Base-by-base conservation (phyloP, 2,329 filamentous ascomycete genomes). In the Bisporella sp. region DNA sequence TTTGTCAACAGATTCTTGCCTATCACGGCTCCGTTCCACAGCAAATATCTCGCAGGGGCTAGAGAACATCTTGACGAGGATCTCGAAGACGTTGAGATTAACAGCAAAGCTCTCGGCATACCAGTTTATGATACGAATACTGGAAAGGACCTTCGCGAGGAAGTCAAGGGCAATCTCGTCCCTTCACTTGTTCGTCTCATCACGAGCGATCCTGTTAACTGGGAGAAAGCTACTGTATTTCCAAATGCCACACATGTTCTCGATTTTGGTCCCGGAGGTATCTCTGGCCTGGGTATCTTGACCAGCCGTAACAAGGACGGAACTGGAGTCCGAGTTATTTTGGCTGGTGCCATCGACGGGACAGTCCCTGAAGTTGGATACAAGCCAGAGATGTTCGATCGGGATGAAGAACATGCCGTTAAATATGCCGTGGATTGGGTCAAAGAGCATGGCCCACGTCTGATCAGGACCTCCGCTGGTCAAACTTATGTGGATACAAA, bases 301-400 rank as follows among this genome's bases (percentile, higher is more conserved):
- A 99, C 93, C 51, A 97, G 95, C 77, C 89, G 93, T 62, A 99
- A 97, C 79, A 99, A 99, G 76, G 95, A 99, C 69, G 93, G 93
- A 56, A 97, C 90, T 51, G 93, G 93, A 63, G 93, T 99, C 35
- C 89, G 92, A 54, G 91, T 99, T 58, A 96, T 99, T 58, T 79
- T 99, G 52, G 93, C 90, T 41, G 93, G 95, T 56, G 81, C 89
- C n/a, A 86, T 99, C 62, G 88, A 92, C 62, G 92, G 92, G 47
- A 90, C 90, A 21, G 86, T 95, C 53, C 77, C 79, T 32, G 93
- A 97, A 69, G 86, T 99, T 55, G 93, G 93, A 49, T 99, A 96
- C 77, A 99, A 99, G 77, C 87, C 92, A 2, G 93, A 99, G 71
- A 78, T 99, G 47, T 99, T 99, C 62, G 92, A 99, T 66, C 87